Conservation (phyloP, 768 basidiomycete species). For the Termitomyces heimii region DNA sequence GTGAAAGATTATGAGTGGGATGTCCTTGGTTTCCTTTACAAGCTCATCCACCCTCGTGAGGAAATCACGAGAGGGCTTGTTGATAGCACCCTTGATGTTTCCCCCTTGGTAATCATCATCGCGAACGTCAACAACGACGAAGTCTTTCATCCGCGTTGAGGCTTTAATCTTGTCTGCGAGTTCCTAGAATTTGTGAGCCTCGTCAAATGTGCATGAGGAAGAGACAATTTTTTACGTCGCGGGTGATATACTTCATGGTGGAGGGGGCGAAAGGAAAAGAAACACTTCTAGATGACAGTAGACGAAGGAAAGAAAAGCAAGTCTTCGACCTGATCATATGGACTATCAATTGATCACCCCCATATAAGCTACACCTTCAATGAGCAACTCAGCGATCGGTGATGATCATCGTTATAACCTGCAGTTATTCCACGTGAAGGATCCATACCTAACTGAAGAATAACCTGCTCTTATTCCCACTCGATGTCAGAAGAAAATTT, state of each 20-base stretch:
- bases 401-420: background rate
- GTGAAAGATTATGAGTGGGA: constrained; percentile 70
- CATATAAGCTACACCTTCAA: background rate
- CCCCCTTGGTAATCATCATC: constrained; percentile 78
- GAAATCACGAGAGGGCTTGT: constrained; percentile 61
- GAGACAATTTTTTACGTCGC: constrained; percentile 11
- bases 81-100: constrained; percentile 62
- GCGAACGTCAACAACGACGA: constrained; percentile 78
- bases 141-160: constrained; percentile 57
- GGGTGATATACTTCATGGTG: constrained; percentile 16
- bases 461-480: background rate
- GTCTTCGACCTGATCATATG: constrained; percentile 2
- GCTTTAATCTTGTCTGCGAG: constrained; percentile 66
- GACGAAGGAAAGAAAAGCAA: background rate
- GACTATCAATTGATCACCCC: background rate
- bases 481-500: too few species aligned
- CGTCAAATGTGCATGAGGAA: background rate
- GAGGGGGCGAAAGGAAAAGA: background rate
- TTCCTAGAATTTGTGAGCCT: constrained; percentile 38
- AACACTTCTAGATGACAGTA: background rate
- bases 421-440: background rate
- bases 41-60: constrained; percentile 49
- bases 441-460: background rate
- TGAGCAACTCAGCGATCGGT: background rate
- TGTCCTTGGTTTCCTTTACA: constrained; percentile 51